These are phyloP conservation scores for Termitomyces sp. DNA, from an alignment of 768 basidiomycete species.

Conservation along the genomic window DNA sequence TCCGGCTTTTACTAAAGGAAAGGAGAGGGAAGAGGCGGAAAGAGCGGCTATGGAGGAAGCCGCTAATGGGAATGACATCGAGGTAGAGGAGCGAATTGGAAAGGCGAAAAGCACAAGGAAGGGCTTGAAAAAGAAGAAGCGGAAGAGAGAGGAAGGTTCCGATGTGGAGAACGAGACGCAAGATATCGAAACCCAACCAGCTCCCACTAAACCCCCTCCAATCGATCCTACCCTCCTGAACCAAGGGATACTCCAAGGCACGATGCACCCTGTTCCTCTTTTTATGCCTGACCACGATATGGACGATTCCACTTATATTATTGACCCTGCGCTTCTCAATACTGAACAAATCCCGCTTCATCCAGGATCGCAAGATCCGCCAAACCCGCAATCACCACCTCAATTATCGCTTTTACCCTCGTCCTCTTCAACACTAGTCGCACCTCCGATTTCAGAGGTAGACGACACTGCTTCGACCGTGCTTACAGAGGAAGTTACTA, in stretches of 20 bases:
- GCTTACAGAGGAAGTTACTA: conserved; percentile 66
- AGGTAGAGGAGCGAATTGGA: conserved; percentile 22
- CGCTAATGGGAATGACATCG: conserved; percentile 19
- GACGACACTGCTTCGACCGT: conserved; percentile 61
- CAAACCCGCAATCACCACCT: not conserved
- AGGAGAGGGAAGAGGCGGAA: conserved; percentile 61
- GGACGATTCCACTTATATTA: conserved; percentile 38
- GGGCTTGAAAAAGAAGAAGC: conserved; percentile 29
- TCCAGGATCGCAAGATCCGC: not conserved
- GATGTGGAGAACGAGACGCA: conserved; percentile 25
- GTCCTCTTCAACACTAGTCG: conserved; percentile 12
- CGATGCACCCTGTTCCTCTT: conserved; percentile 34
- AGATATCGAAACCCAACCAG: conserved; percentile 17
- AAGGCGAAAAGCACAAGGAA: conserved; percentile 30
- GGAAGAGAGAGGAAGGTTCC: conserved; percentile 32
- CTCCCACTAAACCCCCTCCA: conserved; percentile 17
- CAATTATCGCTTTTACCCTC: conserved; percentile 4
- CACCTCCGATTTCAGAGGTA: conserved; percentile 31
- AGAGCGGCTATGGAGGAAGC: conserved; percentile 31
- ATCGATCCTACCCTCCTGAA: conserved; percentile 60
- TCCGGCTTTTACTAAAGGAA: conserved; percentile 79
- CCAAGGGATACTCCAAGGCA: conserved; percentile 64
- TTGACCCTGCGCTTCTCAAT: conserved; percentile 51
- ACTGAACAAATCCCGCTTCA: not conserved
- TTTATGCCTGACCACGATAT: conserved; percentile 42